These are phyloP conservation scores for Oryza coarctata DNA, from an alignment of 176 grass and related monocot species.

Conservation along the genomic window DNA sequence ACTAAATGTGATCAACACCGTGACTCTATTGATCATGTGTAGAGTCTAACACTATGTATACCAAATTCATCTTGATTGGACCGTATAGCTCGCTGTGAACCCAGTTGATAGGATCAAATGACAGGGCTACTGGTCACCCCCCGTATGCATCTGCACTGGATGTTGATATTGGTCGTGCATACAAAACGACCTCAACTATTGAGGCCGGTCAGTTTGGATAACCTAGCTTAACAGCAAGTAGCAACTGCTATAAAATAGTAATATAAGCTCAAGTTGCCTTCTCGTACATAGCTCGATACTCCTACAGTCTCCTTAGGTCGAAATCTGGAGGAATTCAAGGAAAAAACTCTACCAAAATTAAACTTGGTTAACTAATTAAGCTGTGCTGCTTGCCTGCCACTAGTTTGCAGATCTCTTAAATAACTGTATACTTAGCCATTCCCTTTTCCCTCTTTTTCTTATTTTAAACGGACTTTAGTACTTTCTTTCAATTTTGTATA, in stretches of 20 bases:
- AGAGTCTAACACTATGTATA: too few species aligned
- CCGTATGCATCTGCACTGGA: background rate
- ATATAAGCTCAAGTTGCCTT: background rate
- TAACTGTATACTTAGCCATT: background rate
- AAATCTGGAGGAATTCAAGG: background rate
- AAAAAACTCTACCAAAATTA: background rate
- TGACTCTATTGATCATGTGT: too few species aligned
- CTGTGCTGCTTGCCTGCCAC: background rate
- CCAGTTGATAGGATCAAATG: constrained; percentile 30
- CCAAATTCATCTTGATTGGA: too few species aligned
- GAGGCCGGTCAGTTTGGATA: constrained; percentile 10
- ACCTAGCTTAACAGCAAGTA: constrained; percentile 28
- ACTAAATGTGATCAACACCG: too few species aligned
- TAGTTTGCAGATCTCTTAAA: background rate
- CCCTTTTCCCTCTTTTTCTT: background rate
- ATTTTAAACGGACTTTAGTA: background rate
- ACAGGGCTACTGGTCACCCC: constrained; percentile 12
- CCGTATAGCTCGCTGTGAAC: background rate
- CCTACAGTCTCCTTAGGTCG: background rate
- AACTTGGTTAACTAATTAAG: too few species aligned
- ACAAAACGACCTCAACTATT: constrained; percentile 2
- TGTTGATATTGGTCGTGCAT: background rate
- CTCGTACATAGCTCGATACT: background rate
- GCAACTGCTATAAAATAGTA: background rate
- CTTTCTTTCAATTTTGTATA: background rate